A percentile compares a stretch with the other conserved stretches of the same genome.
Evolutionary conservation across 2,329 filamentous ascomycete species (phyloP).

Genomic region (Sphaerulina vaccinii): DNA sequence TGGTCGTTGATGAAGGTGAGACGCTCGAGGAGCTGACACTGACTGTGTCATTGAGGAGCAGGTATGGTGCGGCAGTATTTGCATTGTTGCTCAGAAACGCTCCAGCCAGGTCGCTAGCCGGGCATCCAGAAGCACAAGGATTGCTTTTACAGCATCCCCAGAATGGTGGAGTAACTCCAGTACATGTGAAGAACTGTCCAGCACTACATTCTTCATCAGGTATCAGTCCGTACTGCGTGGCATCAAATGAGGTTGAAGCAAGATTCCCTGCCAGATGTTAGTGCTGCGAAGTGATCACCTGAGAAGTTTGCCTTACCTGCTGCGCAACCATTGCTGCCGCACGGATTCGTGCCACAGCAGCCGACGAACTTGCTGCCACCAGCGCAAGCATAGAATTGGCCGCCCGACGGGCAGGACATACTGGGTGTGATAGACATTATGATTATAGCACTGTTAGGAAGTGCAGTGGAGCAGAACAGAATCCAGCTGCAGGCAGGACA

Average conservation of each 20-base stretch:
- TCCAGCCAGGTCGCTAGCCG: neutral
- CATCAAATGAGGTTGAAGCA: conserved; percentile 7
- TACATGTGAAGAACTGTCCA: conserved; percentile 13
- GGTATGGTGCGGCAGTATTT: conserved; percentile 5
- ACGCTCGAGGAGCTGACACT: neutral
- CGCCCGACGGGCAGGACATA: conserved; percentile 16
- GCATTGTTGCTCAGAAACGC: conserved; percentile 13
- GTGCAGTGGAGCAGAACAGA: neutral
- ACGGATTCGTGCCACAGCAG: conserved; percentile 16
- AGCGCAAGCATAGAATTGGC: conserved; percentile 13
- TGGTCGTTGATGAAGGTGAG: neutral
- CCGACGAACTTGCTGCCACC: conserved; percentile 13
- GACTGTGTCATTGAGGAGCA: conserved; percentile 4
- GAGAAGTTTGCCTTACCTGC: neutral
- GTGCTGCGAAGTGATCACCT: neutral
- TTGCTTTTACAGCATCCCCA: conserved; percentile 16
- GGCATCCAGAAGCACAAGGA: conserved; percentile 10
- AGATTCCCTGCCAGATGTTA: conserved; percentile 4
- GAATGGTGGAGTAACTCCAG: conserved; percentile 6
- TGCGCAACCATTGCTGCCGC: conserved; percentile 9
- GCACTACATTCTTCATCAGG: conserved; percentile 10
- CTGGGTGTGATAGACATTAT: conserved; percentile 9
- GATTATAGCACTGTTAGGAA: neutral
- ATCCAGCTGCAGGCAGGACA: neutral
- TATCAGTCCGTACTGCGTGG: conserved; percentile 7